A percentile compares a stretch with the other conserved stretches of the same genome.
Conservation (phyloP, 768 basidiomycete species). For the Hypsizygus marmoreus region DNA sequence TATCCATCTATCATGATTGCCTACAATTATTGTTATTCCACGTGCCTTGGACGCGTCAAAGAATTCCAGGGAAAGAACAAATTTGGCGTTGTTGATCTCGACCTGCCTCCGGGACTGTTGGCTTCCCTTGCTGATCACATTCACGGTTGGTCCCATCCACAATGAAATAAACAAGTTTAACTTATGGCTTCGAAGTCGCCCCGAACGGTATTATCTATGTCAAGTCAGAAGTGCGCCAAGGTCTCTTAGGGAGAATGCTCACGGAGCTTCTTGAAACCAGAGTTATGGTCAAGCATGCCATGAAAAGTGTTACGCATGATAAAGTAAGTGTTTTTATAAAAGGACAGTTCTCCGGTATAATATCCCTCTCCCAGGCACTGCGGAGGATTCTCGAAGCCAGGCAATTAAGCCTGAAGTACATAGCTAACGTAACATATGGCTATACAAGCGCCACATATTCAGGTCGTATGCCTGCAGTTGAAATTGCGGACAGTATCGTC, state of each 20-base stretch:
- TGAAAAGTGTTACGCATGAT: constrained; percentile 78
- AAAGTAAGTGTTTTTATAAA: constrained; percentile 51
- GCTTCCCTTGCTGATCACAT: constrained; percentile 75
- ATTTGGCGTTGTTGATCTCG: constrained; percentile 79
- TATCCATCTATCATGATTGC: constrained; percentile 99
- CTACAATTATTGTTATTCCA: constrained; percentile 97
- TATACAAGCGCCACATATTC: constrained; percentile 95
- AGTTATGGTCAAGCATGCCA: constrained; percentile 97
- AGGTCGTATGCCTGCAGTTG: constrained; percentile 97
- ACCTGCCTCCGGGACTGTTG: constrained; percentile 67
- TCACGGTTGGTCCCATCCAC: constrained; percentile 53
- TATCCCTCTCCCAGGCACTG: constrained; percentile 53
- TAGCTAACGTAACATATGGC: constrained; percentile 93
- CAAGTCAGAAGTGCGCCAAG: constrained; percentile 80
- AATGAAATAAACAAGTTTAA: too few relatives aligned
- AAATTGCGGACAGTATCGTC: constrained; percentile 97
- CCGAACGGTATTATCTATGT: constrained; percentile 96
- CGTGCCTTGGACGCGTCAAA: constrained; percentile 87
- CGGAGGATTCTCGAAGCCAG: constrained; percentile 82
- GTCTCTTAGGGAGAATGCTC: constrained; percentile 89
- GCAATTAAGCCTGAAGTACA: constrained; percentile 91
- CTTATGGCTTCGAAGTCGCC: constrained; percentile 57
- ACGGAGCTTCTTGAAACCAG: constrained; percentile 90
- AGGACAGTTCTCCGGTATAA: background rate
- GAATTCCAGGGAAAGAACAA: constrained; percentile 88